Percentiles rank a stretch among this genome's conserved stretches.
Evolutionary conservation across 192 early-diverging fungal genomes (phyloP).

Genomic region (Gryganskiella cystojenkinii): DNA sequence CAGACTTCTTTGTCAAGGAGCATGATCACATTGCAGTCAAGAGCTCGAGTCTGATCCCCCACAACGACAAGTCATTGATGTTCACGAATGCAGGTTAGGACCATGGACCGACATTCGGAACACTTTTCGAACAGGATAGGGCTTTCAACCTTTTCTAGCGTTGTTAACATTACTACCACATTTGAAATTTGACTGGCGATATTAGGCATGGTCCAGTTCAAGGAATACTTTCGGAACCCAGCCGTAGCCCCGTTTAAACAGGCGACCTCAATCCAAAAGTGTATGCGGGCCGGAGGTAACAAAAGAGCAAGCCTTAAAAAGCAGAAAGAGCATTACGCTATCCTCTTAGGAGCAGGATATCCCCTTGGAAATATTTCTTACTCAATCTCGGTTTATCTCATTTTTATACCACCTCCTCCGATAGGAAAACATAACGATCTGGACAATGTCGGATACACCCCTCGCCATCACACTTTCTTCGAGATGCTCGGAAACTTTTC

Average conservation of each 20-base stretch:
- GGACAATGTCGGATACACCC: slow-evolving; percentile 72
- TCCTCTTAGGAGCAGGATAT: too few relatives aligned
- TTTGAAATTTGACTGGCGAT: too few relatives aligned
- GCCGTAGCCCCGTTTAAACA: slow-evolving; percentile 55
- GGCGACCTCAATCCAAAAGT: slow-evolving; percentile 63
- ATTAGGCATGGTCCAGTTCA: slow-evolving; percentile 69
- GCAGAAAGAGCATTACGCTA: too few relatives aligned
- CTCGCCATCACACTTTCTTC: slow-evolving; percentile 74
- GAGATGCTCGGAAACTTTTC: slow-evolving; percentile 77
- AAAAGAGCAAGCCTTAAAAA: background rate
- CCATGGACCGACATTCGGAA: too few relatives aligned
- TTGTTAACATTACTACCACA: too few relatives aligned
- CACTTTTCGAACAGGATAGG: background rate
- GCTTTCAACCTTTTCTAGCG: background rate
- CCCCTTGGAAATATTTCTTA: too few relatives aligned
- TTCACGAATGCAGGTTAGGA: slow-evolving; percentile 69
- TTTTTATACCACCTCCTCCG: too few relatives aligned
- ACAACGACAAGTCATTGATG: slow-evolving; percentile 65
- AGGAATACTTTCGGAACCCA: slow-evolving; percentile 64
- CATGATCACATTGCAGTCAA: slow-evolving; percentile 52
- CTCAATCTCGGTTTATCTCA: too few relatives aligned
- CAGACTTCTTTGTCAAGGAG: slow-evolving; percentile 59
- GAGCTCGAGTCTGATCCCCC: slow-evolving; percentile 63
- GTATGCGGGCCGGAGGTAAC: slow-evolving; percentile 66
- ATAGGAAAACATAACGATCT: slow-evolving; percentile 70